Evolutionary conservation across 2,329 filamentous ascomycete species (phyloP).

Genomic region (Amylocarpus encephaloides): DNA sequence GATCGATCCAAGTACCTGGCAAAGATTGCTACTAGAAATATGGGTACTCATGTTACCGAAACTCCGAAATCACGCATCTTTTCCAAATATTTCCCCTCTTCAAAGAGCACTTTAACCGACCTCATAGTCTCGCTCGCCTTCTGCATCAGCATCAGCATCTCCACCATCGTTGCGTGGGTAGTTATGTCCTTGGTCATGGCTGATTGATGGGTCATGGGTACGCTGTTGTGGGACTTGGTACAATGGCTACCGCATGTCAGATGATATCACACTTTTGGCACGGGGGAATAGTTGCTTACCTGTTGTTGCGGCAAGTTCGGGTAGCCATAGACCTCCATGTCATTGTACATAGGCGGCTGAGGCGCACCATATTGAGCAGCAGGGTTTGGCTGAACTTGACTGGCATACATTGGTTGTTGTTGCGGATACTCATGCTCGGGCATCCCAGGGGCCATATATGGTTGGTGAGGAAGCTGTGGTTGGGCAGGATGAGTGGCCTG

Average conservation of each 20-base stretch:
- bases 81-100: background rate
- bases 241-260: constrained; percentile 31
- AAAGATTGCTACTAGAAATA: background rate
- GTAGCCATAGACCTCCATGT: constrained; percentile 81
- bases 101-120: constrained; percentile 25
- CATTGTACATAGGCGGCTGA: constrained; percentile 69
- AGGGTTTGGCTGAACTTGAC: constrained; percentile 68
- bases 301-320: constrained; percentile 75
- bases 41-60: background rate
- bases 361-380: constrained; percentile 69
- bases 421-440: constrained; percentile 74
- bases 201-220: constrained; percentile 34
- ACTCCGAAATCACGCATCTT: constrained; percentile 2
- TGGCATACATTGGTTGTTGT: constrained; percentile 74
- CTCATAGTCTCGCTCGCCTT: constrained; percentile 40
- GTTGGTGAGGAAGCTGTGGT: constrained; percentile 40
- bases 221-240: constrained; percentile 36
- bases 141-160: constrained; percentile 38
- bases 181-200: constrained; percentile 32
- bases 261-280: background rate
- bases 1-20: constrained; percentile 6
- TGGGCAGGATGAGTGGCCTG: constrained; percentile 19
- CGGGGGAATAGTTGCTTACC: constrained; percentile 43
- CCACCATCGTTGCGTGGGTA: constrained; percentile 36
- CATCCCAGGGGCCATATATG: constrained; percentile 60